A percentile compares a stretch with the other conserved stretches of the same genome.
These are phyloP conservation scores for Lipomyces yamanashiensis DNA, from an alignment of 805 yeast genomes.

Conservation along the genomic window DNA sequence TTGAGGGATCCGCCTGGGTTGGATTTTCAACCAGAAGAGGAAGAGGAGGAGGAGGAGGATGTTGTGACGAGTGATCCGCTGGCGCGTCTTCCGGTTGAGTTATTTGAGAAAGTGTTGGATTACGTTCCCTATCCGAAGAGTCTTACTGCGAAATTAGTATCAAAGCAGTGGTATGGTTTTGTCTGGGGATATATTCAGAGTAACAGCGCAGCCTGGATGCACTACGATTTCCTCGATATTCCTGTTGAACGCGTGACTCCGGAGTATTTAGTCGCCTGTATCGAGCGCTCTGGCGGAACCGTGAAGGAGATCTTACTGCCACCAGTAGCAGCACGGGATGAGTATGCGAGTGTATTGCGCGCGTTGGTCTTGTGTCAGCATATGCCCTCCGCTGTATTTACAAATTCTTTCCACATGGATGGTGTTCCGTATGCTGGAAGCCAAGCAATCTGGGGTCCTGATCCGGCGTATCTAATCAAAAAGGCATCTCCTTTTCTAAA, in stretches of 20 bases:
- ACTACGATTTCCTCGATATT: conserved; percentile 19
- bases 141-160: conserved; percentile 16
- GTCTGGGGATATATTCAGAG: conserved; percentile 16
- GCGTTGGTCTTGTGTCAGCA: conserved; percentile 25
- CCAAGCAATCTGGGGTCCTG: conserved; percentile 26
- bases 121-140: conserved; percentile 24
- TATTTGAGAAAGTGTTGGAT: conserved; percentile 17
- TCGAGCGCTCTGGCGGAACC: conserved; percentile 16
- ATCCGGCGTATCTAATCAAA: conserved; percentile 18
- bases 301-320: conserved; percentile 13
- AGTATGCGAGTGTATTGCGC: conserved; percentile 18
- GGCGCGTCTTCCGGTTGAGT: conserved; percentile 21
- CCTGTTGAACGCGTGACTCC: conserved; percentile 21
- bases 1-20: conserved; percentile 20
- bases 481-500: conserved; percentile 11
- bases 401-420: conserved; percentile 15
- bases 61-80: conserved; percentile 24
- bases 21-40: neutral
- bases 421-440: conserved; percentile 24
- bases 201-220: conserved; percentile 14
- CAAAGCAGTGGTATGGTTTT: conserved; percentile 19
- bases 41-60: neutral
- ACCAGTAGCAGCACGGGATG: conserved; percentile 4
- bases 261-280: conserved; percentile 28
- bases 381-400: conserved; percentile 13